Conservation (phyloP, 2,329 filamentous ascomycete genomes). For the Thielaviopsis euricoi region DNA sequence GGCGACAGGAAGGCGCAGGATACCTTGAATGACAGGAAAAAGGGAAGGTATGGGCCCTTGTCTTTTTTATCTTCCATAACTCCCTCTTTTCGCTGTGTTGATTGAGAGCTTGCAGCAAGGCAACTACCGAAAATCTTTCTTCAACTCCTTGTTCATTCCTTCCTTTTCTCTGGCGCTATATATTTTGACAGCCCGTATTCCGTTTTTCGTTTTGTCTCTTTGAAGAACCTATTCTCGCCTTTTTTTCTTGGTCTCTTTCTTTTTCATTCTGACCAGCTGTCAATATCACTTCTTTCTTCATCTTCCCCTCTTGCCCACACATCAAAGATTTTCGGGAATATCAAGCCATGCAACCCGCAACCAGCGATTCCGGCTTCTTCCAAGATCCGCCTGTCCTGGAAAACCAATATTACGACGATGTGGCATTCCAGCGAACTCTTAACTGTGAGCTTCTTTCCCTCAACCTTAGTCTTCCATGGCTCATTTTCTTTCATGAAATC, state of each 20-base stretch:
- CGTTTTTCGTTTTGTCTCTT: too few species aligned
- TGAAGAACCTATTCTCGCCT: too few species aligned
- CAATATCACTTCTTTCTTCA: neutral
- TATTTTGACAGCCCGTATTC: too few species aligned
- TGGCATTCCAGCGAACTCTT: constrained; percentile 33
- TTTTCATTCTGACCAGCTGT: too few species aligned
- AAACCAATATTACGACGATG: constrained; percentile 42
- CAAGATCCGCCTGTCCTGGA: constrained; percentile 32
- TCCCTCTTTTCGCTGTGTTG: too few species aligned
- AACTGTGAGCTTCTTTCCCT: constrained; percentile 23
- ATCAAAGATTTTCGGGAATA: neutral
- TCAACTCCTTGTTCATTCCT: neutral
- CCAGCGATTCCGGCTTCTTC: constrained; percentile 36
- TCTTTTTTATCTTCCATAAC: too few species aligned
- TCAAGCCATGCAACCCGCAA: constrained; percentile 22
- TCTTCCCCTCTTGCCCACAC: neutral
- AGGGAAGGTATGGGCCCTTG: too few species aligned
- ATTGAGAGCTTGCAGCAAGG: neutral
- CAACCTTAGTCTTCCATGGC: neutral
- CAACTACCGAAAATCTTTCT: neutral
- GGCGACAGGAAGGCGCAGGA: too few species aligned
- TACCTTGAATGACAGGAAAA: too few species aligned
- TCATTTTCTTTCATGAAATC: neutral
- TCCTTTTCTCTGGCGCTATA: too few species aligned
- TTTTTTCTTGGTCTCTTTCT: neutral